These are phyloP conservation scores for Termitomyces sp. DNA, from an alignment of 768 basidiomycete genomes.

Conservation along the genomic window DNA sequence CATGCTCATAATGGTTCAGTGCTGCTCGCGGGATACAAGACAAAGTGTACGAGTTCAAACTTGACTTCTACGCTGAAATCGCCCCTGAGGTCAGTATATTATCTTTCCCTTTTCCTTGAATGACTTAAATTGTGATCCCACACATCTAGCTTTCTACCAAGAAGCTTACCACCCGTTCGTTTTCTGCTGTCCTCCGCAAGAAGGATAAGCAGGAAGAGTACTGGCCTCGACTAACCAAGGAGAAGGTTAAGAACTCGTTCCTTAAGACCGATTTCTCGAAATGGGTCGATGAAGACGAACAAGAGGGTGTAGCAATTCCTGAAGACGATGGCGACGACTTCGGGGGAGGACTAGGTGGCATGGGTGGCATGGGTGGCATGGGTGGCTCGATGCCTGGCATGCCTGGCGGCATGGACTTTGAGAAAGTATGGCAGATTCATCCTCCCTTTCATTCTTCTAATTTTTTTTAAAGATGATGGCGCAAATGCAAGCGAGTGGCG, in stretches of 20 bases:
- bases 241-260: constrained; percentile 74
- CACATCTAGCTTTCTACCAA: constrained; percentile 55
- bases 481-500: constrained; percentile 32
- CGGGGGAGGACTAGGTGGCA: constrained; percentile 45
- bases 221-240: constrained; percentile 93
- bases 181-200: constrained; percentile 74
- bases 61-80: constrained; percentile 76
- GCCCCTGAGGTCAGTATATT: constrained; percentile 62
- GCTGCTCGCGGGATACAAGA: constrained; percentile 39
- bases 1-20: constrained; percentile 19
- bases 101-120: not conserved
- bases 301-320: constrained; percentile 55
- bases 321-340: constrained; percentile 46
- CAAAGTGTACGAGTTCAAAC: constrained; percentile 68
- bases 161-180: constrained; percentile 61
- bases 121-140: constrained; percentile 2
- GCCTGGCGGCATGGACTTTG: constrained; percentile 59
- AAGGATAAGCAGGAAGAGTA: constrained; percentile 72
- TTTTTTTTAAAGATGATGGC: constrained; percentile 44
- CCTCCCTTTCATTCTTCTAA: not conserved
- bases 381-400: constrained; percentile 34
- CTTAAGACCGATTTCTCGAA: constrained; percentile 94
- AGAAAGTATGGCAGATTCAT: constrained; percentile 40
- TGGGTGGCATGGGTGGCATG: constrained; percentile 47
- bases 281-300: constrained; percentile 98